Conservation (phyloP, 495 filamentous ascomycete genomes). For the Stereocaulon alpinum region DNA sequence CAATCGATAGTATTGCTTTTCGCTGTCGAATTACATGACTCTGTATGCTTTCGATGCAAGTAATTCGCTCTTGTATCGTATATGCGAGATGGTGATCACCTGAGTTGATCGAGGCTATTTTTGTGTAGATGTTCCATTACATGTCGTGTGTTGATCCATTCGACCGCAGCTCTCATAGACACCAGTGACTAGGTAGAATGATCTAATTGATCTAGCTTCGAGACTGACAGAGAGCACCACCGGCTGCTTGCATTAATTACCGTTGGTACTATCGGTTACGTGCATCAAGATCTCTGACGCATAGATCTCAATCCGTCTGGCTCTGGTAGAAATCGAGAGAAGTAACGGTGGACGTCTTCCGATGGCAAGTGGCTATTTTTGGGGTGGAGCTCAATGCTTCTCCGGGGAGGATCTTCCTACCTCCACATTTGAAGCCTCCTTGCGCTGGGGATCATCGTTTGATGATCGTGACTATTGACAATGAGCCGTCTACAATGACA, state of each 20-base stretch:
- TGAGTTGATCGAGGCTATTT: slow-evolving; percentile 1
- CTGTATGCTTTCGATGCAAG: background rate
- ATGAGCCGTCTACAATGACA: slow-evolving; percentile 29
- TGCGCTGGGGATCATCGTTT: slow-evolving; percentile 56
- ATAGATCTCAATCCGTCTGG: background rate
- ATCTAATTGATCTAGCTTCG: background rate
- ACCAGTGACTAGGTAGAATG: background rate
- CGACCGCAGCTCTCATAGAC: background rate
- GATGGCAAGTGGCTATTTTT: background rate
- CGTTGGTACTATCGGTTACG: background rate
- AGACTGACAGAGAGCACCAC: background rate
- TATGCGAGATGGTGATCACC: slow-evolving; percentile 7
- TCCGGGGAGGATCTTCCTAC: background rate
- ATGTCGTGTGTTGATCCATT: background rate
- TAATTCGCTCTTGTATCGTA: slow-evolving; percentile 10
- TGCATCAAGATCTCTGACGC: background rate
- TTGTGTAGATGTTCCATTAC: background rate
- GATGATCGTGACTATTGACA: slow-evolving; percentile 71
- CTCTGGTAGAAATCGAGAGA: background rate
- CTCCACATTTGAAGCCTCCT: background rate
- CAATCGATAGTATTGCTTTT: slow-evolving; percentile 1
- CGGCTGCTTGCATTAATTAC: background rate
- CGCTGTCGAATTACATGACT: background rate
- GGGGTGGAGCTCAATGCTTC: background rate
- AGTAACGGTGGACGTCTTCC: background rate